Base-by-base conservation (phyloP, 116 monocot species). In the Posidonia oceanica region DNA sequence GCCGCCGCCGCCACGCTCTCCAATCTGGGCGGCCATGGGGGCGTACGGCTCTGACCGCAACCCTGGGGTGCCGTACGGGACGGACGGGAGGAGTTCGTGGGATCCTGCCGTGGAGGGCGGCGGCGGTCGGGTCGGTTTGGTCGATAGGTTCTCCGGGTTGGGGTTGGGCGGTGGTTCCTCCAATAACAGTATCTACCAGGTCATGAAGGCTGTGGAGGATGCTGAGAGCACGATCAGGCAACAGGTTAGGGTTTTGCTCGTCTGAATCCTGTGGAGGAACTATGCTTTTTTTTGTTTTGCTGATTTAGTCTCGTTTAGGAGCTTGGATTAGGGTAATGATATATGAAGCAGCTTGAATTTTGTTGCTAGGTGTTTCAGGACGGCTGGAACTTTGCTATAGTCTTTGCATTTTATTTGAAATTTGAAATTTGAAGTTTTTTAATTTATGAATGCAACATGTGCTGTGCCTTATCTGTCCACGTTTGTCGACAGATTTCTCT, bases 141-240 rank as follows among this genome's bases (percentile, higher is more conserved):
- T 39, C n/a, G 65, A 44, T 3, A n/a, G 20, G 65, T 65, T 65
- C 40, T 39, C 65, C 4, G 17, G 65, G 39, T 65, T 65, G 65
- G 71, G 70, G 15, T 7, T 86, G 53, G 88, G 42, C 11, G 22
- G 70, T 15, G 91, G 78, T 36, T 48, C 64, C 42, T 66, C 78
- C 53, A 76, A 80, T 52, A 80, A 76, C 16, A 76, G 76, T 76
- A 63, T 88, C 20, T 59, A 72, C 54, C 86, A 88, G 71, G 84
- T 88, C n/a, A 80, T 88, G 69, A 76, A 67, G 74, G 93, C 93
- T 10, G 84, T 93, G 55, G 86, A 93, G 77, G 86, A 79, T 61
- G 93, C 93, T 3, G 88, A 88, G 70, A 69, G 65, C 75, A 80
- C 84, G 15, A 93, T 93, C 80, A 84, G 65, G 61, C 76, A 82